Evolutionary conservation across 352 stramenopile species (phyloP), one percentile per base, ranked within the genome.

Genomic region (Globisporangium okanoganense): DNA sequence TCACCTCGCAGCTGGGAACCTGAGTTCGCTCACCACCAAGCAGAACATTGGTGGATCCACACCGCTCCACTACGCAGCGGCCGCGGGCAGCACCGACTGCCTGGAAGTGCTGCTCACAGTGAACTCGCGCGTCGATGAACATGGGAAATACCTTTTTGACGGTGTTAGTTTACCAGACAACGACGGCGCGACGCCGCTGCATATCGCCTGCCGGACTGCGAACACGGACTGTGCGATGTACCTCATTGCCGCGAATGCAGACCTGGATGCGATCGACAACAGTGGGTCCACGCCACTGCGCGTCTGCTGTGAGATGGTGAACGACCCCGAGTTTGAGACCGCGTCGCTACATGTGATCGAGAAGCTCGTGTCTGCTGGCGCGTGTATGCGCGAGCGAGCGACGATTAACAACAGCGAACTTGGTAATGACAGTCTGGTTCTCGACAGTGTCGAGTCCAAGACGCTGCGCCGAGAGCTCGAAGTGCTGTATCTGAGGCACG

Each of bases 61-160:
- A 24, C 78, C 80, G 13, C 75, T 88, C 38, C 78, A 90, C 56
- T 77, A 74, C 24, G 76, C 78, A 20, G 73, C 70, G n/a, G 59
- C 64, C 36, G 66, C 70, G 27, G 78, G 76, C 5, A 81, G 69
- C n/a, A 67, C 82, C 0, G 70, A 71, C 25, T 88, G 76, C 36
- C 29, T 92, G 14, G 78, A 92, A 59, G 45, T 85, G 20, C 61
- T 92, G 10, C 67, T 92, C 13, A 79, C 74, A 18, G 71, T 67
- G 1, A 88, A 76, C 33, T 79, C 82, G 5, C 79, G 74, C 5
- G 57, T 83, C 8, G 59, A 75, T n/a, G 59, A 29, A 27, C 45
- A 56, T 2, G 70, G 65, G 35, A 75, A 74, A 24, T 89, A 87
- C 44, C 13, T 65, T 6, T 90, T 90, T 55, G 57, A 81, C 6